These are phyloP conservation scores for Encephalitozoon romaleae DNA, from an alignment of 371 early-diverging fungal species.

Conservation along the genomic window DNA sequence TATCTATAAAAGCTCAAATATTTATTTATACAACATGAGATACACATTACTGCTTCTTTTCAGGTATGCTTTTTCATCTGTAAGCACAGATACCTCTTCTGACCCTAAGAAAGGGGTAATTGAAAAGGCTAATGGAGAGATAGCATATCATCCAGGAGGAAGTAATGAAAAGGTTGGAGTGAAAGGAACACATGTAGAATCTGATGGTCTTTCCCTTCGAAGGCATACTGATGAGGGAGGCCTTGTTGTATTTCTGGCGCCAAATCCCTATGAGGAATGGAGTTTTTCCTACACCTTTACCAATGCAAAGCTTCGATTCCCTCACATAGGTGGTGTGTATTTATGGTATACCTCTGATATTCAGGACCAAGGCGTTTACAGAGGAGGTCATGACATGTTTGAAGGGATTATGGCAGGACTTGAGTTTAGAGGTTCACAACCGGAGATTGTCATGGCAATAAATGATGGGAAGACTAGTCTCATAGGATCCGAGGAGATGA, in stretches of 20 bases:
- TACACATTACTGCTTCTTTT: background rate
- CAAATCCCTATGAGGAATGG: slow-evolving; percentile 59
- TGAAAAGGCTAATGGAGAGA: background rate
- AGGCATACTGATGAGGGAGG: slow-evolving; percentile 43
- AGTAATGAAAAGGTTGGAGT: slow-evolving; percentile 26
- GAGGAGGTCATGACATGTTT: slow-evolving; percentile 51
- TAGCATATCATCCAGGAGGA: slow-evolving; percentile 17
- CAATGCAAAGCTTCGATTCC: slow-evolving; percentile 37
- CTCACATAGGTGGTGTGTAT: slow-evolving; percentile 57
- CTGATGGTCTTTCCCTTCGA: slow-evolving; percentile 33
- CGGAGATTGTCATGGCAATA: slow-evolving; percentile 52
- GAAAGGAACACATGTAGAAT: slow-evolving; percentile 28
- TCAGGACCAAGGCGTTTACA: slow-evolving; percentile 48
- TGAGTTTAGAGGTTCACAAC: slow-evolving; percentile 51
- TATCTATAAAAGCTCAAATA: background rate
- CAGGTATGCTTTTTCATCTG: background rate
- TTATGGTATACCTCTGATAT: slow-evolving; percentile 60
- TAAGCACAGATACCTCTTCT: background rate
- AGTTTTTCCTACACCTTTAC: slow-evolving; percentile 50
- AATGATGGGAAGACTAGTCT: slow-evolving; percentile 53
- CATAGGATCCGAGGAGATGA: slow-evolving; percentile 26
- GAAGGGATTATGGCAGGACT: slow-evolving; percentile 60
- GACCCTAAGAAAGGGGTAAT: background rate
- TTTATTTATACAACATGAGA: background rate
- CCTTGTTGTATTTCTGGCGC: slow-evolving; percentile 48